These are phyloP conservation scores for Coprinopsis strossmayeri DNA, from an alignment of 768 basidiomycete genomes.

Conservation along the genomic window DNA sequence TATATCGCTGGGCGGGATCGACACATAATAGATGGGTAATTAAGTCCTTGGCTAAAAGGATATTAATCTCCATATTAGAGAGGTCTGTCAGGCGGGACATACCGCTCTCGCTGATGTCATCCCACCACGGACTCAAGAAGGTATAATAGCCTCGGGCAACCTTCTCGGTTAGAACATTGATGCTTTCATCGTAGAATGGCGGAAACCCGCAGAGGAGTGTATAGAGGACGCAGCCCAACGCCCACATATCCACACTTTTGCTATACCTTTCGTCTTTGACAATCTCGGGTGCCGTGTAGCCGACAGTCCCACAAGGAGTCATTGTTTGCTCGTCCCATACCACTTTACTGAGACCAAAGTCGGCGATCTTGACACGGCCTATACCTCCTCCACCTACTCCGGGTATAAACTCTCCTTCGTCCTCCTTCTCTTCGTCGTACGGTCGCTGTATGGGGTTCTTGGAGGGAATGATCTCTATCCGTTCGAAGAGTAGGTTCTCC, in stretches of 20 bases:
- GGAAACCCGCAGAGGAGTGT: conserved; percentile 96
- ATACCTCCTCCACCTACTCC: conserved; percentile 96
- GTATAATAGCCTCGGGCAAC: conserved; percentile 97
- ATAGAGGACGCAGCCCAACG: conserved; percentile 97
- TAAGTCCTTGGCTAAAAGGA: conserved; percentile 75
- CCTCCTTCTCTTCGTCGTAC: conserved; percentile 97
- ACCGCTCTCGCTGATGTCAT: conserved; percentile 85
- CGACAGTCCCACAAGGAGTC: conserved; percentile 99
- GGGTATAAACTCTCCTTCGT: conserved; percentile 92
- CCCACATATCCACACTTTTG: conserved; percentile 99
- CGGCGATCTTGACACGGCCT: conserved; percentile 96
- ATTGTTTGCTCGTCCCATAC: conserved; percentile 99
- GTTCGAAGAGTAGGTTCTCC: conserved; percentile 91
- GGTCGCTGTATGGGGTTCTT: conserved; percentile 68
- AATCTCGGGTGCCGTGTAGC: conserved; percentile 98
- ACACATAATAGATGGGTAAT: conserved; percentile 94
- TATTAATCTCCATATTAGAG: not conserved
- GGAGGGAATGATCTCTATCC: conserved; percentile 88
- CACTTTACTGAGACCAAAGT: conserved; percentile 95
- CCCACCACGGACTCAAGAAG: conserved; percentile 99
- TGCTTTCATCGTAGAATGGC: conserved; percentile 98
- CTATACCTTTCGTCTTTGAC: conserved; percentile 97
- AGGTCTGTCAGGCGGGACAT: conserved; percentile 13
- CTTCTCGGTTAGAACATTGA: conserved; percentile 96
- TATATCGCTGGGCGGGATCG: conserved; percentile 91